phyloP scores from a whole-genome alignment of 352 stramenopile species.

The Pilasporangium apinafurcum region DNA sequence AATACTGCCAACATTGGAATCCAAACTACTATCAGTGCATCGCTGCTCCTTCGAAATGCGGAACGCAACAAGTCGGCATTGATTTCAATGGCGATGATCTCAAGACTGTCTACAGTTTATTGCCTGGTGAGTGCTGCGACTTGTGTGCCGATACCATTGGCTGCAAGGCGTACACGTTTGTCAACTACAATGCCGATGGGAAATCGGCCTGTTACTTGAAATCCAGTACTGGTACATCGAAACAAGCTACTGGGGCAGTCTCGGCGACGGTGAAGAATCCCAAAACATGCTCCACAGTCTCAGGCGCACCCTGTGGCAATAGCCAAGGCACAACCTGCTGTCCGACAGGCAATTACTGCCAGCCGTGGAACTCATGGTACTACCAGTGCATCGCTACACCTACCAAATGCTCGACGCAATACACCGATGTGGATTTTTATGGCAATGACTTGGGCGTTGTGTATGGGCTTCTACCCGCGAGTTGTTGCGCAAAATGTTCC shows the following conservation, averaged over 20 bases:
- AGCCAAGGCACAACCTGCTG: constrained; percentile 21
- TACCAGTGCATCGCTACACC: constrained; percentile 36
- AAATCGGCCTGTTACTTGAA: constrained; percentile 12
- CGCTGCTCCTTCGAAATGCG: not conserved
- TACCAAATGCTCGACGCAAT: constrained; percentile 21
- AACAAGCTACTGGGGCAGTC: not conserved
- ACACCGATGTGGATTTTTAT: constrained; percentile 33
- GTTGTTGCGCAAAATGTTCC: constrained; percentile 22
- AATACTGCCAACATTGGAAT: constrained; percentile 2
- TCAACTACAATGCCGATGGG: constrained; percentile 6
- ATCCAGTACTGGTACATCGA: not conserved
- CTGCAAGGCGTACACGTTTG: constrained; percentile 12
- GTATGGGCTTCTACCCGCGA: constrained; percentile 12
- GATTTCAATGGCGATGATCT: constrained; percentile 9
- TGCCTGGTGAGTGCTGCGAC: constrained; percentile 4
- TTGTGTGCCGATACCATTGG: constrained; percentile 1
- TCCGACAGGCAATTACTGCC: constrained; percentile 30
- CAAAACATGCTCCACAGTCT: constrained; percentile 8
- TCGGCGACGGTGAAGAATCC: not conserved
- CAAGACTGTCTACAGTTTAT: not conserved
- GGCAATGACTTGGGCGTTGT: constrained; percentile 28
- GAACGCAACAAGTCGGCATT: not conserved
- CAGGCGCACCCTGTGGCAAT: constrained; percentile 14
- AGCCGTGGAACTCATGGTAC: constrained; percentile 31
- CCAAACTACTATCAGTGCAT: constrained; percentile 4